These are phyloP conservation scores for Boletus fagicola DNA, from an alignment of 768 basidiomycete genomes.

Conservation along the genomic window DNA sequence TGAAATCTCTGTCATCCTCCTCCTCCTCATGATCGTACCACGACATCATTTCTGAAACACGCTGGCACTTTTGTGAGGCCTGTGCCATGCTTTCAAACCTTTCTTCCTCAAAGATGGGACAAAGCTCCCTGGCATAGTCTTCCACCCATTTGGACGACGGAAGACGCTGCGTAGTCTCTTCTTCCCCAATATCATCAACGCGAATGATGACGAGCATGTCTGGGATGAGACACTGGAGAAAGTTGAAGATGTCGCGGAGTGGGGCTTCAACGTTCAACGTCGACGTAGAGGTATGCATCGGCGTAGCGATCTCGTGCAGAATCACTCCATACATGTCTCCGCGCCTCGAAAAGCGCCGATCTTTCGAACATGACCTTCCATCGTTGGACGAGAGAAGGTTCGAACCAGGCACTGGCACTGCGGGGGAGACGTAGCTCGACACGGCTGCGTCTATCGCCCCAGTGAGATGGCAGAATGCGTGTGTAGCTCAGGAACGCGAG, in stretches of 20 bases:
- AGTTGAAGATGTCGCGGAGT: slow-evolving; percentile 7
- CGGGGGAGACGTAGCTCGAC: slow-evolving; percentile 4
- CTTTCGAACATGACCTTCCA: slow-evolving; percentile 4
- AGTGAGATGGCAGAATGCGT: neutral
- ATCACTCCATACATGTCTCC: neutral
- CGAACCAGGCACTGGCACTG: slow-evolving; percentile 1
- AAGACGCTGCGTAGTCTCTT: slow-evolving; percentile 5
- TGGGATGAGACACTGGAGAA: slow-evolving; percentile 4
- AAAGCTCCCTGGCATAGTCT: neutral
- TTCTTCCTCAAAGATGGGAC: neutral
- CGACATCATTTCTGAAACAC: neutral
- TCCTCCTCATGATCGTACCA: neutral
- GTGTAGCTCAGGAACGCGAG: neutral
- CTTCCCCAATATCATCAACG: neutral
- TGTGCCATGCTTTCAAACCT: neutral
- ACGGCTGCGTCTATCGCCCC: neutral
- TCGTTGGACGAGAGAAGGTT: neutral
- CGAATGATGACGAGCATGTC: slow-evolving; percentile 9
- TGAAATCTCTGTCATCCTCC: slow-evolving; percentile 1
- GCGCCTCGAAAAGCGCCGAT: neutral
- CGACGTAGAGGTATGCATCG: slow-evolving; percentile 7
- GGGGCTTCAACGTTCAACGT: slow-evolving; percentile 8
- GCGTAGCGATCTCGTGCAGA: neutral
- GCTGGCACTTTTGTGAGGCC: neutral
- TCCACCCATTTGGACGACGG: slow-evolving; percentile 2